Evolutionary conservation across 495 filamentous ascomycete genomes (phyloP).

Genomic region (Penicillium goetzii): DNA sequence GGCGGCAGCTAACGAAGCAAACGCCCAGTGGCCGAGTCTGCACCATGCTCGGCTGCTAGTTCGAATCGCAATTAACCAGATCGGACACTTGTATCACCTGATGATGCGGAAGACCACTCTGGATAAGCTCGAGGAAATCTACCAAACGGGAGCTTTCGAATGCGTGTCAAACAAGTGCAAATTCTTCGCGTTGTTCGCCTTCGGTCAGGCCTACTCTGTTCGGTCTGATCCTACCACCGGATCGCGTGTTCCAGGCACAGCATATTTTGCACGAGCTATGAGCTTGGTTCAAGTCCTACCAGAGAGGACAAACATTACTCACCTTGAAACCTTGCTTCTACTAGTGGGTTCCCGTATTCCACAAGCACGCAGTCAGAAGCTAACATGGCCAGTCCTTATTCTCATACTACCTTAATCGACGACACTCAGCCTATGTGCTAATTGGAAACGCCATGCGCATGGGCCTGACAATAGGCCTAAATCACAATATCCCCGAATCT

Average conservation of each 20-base stretch:
- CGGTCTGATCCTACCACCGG: slow-evolving; percentile 40
- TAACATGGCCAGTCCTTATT: slow-evolving; percentile 41
- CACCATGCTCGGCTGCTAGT: slow-evolving; percentile 47
- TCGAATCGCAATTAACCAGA: slow-evolving; percentile 47
- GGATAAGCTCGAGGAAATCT: slow-evolving; percentile 50
- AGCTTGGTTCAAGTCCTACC: slow-evolving; percentile 46
- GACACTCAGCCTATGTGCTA: slow-evolving; percentile 47
- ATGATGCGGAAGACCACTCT: slow-evolving; percentile 47
- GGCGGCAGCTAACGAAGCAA: slow-evolving; percentile 36
- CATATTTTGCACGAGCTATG: slow-evolving; percentile 49
- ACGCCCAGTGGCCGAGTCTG: slow-evolving; percentile 45
- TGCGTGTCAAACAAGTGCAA: slow-evolving; percentile 44
- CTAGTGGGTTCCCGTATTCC: slow-evolving; percentile 31
- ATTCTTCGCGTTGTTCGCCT: slow-evolving; percentile 50
- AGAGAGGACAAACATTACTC: slow-evolving; percentile 47
- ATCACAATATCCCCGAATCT: slow-evolving; percentile 52
- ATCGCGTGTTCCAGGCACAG: slow-evolving; percentile 45
- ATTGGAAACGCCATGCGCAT: slow-evolving; percentile 50
- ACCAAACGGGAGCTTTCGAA: slow-evolving; percentile 42
- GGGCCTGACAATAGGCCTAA: slow-evolving; percentile 47
- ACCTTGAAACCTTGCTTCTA: slow-evolving; percentile 46
- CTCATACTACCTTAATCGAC: slow-evolving; percentile 51
- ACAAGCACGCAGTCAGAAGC: neutral
- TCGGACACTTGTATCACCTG: slow-evolving; percentile 47
- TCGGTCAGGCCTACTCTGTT: slow-evolving; percentile 49